These are phyloP conservation scores for Trichosporon sp. DNA, from an alignment of 1,284 basidiomycete genomes.

Conservation along the genomic window DNA sequence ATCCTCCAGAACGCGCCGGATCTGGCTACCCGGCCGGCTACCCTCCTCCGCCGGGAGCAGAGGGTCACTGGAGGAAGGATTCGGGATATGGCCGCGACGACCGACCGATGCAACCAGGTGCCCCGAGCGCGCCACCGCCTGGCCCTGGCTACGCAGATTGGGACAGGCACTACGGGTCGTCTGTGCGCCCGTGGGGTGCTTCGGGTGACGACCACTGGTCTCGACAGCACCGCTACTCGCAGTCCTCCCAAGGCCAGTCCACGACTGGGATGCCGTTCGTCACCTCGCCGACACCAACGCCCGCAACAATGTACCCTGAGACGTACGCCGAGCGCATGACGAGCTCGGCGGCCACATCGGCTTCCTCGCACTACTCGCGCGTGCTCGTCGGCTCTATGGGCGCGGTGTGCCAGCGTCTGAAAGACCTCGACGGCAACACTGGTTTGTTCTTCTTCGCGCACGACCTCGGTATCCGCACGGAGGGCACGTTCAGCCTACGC, in stretches of 20 bases:
- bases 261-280: conserved; percentile 9
- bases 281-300: conserved; percentile 7
- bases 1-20: not conserved
- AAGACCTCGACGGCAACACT: conserved; percentile 72
- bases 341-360: conserved; percentile 45
- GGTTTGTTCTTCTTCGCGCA: conserved; percentile 86
- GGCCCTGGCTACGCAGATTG: conserved; percentile 7
- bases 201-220: conserved; percentile 8
- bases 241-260: not conserved
- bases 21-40: not conserved
- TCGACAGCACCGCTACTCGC: not conserved
- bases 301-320: conserved; percentile 13
- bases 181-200: conserved; percentile 12
- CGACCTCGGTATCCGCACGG: conserved; percentile 79
- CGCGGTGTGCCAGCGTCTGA: conserved; percentile 72
- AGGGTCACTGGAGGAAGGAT: conserved; percentile 9
- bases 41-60: not conserved
- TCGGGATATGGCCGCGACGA: not conserved
- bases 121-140: not conserved
- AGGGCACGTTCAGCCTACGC: conserved; percentile 56
- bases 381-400: conserved; percentile 83
- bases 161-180: conserved; percentile 4
- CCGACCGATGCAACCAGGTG: not conserved
- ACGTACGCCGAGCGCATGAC: conserved; percentile 35
- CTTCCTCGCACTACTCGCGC: conserved; percentile 63